Evolutionary conservation across 192 early-diverging fungal species (phyloP), one percentile per base, ranked within the genome.

Genomic region (Lobosporangium transversale): DNA sequence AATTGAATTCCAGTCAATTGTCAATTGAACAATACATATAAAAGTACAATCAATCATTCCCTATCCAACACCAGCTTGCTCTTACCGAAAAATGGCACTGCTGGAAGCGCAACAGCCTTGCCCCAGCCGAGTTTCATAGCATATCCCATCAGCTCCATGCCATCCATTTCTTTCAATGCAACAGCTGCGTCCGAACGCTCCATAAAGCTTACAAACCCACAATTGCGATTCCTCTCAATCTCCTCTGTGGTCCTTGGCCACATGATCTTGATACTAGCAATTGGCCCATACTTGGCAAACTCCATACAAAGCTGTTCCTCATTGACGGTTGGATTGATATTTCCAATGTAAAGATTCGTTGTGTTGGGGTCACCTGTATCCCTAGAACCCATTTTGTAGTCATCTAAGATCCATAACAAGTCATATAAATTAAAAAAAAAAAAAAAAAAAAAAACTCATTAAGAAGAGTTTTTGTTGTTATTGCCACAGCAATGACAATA

Each of bases 181-280:
- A 80, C 60, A 14, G 81, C 88, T 1, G 96, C 96, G 68, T 85
- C 83, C 12, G 53, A 65, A 20, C 96, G 84, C 18, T 86, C 81
- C 93, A 95, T 95, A 73, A 94, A 98, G 58, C 93, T 91, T 15
- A 98, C 92, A 83, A 98, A 98, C 20, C 92, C 94, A 56, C 85
- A 91, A 63, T 94, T 95, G 11, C 88, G 79, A 45, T 88, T 85
- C 12, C 95, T 87, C 21, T 90, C 91, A 35, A 86, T 86, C 75
- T 94, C 93, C 48, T 94, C 94, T n/a, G 76, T 82, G 0, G 91
- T 91, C 15, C 96, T 91, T 3, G 95, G 94, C 94, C 95, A 95
- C 96, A 98, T 94, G 45, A 98, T 91, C 68, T 98, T 98, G 51
- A 96, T 91, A 55, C 91, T 93, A 10, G 87, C 95, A 62, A 98